Conservation (phyloP, 2,329 filamentous ascomycete genomes). For the Colletotrichum falcatum region DNA sequence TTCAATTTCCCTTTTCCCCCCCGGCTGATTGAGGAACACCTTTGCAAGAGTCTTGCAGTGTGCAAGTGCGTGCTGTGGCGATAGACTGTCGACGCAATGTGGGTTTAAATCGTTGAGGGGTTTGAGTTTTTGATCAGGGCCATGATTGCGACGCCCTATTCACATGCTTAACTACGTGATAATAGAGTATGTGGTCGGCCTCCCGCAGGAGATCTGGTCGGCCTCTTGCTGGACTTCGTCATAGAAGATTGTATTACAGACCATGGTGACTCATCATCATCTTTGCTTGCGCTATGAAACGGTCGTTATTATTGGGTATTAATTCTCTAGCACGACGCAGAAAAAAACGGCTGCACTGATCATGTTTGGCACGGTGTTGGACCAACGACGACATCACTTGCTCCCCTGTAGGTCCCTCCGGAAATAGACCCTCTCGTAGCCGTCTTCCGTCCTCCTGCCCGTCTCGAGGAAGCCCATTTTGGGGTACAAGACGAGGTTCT, state of each 20-base stretch:
- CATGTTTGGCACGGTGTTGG: background rate
- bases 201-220: too few species aligned
- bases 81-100: background rate
- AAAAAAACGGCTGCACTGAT: background rate
- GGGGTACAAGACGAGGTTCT: constrained; percentile 47
- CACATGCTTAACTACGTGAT: too few species aligned
- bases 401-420: constrained; percentile 44
- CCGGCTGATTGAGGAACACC: too few species aligned
- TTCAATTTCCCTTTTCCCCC: too few species aligned
- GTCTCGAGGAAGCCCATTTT: constrained; percentile 49
- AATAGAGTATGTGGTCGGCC: too few species aligned
- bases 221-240: too few species aligned
- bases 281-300: too few species aligned
- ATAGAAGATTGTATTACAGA: too few species aligned
- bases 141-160: too few species aligned
- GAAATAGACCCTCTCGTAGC: constrained; percentile 52
- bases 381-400: background rate
- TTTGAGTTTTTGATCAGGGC: background rate
- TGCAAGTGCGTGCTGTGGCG: background rate
- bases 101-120: background rate
- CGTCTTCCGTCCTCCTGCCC: constrained; percentile 47
- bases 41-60: too few species aligned
- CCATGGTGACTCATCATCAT: too few species aligned
- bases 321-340: background rate
- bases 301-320: background rate